Percentiles rank a stretch among this genome's conserved stretches.
phyloP scores from a whole-genome alignment of 495 filamentous ascomycete genomes.

The Hyphodiscus hymeniophilus region DNA sequence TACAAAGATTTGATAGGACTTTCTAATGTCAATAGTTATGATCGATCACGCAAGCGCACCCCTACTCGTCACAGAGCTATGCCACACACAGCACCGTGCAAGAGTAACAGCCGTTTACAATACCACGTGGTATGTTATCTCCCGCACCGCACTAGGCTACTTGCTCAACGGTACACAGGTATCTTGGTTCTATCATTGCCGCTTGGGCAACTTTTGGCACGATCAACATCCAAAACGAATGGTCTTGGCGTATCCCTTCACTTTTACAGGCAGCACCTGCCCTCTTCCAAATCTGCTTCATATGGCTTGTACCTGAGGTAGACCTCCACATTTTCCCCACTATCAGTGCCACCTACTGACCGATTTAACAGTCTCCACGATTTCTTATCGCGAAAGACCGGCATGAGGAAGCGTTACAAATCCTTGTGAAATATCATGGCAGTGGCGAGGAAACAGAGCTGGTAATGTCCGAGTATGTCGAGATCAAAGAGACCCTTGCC shows the following conservation, averaged over 20 bases:
- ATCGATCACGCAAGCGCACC: slow-evolving; percentile 41
- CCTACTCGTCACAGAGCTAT: slow-evolving; percentile 48
- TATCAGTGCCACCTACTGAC: no score
- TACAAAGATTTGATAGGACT: no score
- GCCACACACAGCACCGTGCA: slow-evolving; percentile 49
- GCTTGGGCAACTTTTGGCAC: slow-evolving; percentile 31
- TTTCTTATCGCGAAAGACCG: slow-evolving; percentile 51
- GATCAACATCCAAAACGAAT: slow-evolving; percentile 31
- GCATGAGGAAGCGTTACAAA: slow-evolving; percentile 42
- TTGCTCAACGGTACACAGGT: background rate
- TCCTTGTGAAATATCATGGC: slow-evolving; percentile 47
- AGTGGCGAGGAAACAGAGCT: slow-evolving; percentile 40
- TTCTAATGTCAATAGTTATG: no score
- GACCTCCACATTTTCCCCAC: no score
- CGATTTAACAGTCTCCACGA: slow-evolving; percentile 48
- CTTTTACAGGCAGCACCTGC: slow-evolving; percentile 39
- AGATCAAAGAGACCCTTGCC: slow-evolving; percentile 24
- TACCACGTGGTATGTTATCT: slow-evolving; percentile 21
- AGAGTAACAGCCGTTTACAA: slow-evolving; percentile 50
- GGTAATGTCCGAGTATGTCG: slow-evolving; percentile 43
- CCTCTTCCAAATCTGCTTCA: slow-evolving; percentile 37
- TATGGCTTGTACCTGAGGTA: no score
- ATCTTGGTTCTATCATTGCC: slow-evolving; percentile 18
- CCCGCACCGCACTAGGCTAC: no score
- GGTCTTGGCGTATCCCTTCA: slow-evolving; percentile 42